A percentile compares a stretch with the other conserved stretches of the same genome.
phyloP scores from a whole-genome alignment of 2,329 filamentous ascomycete genomes.

The Ophiostoma australiae region DNA sequence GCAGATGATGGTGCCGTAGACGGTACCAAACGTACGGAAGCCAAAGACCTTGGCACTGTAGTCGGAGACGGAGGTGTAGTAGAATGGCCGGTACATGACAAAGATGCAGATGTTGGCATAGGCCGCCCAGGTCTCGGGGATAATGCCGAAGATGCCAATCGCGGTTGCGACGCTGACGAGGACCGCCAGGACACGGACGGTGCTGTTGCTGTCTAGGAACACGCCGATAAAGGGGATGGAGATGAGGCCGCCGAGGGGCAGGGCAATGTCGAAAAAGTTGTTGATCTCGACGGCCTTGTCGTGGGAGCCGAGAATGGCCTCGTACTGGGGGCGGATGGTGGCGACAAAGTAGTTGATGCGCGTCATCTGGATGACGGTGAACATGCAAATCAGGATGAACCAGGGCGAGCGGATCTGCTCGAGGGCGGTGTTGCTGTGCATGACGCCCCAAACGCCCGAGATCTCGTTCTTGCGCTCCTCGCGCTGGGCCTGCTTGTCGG shows the following conservation, averaged over 20 bases:
- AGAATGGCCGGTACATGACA: slow-evolving; percentile 79
- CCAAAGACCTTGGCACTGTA: slow-evolving; percentile 90
- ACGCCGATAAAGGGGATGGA: slow-evolving; percentile 81
- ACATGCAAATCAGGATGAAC: slow-evolving; percentile 78
- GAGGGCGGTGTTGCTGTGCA: slow-evolving; percentile 66
- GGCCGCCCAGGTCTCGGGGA: slow-evolving; percentile 64
- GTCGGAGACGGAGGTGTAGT: slow-evolving; percentile 87
- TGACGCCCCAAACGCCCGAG: slow-evolving; percentile 79
- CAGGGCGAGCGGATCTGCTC: slow-evolving; percentile 75
- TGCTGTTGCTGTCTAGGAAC: slow-evolving; percentile 71
- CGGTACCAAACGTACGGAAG: slow-evolving; percentile 84
- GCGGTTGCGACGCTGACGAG: slow-evolving; percentile 67
- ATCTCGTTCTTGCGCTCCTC: slow-evolving; percentile 66
- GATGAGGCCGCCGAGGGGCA: slow-evolving; percentile 78
- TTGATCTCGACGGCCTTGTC: slow-evolving; percentile 65
- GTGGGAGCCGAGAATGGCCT: slow-evolving; percentile 62
- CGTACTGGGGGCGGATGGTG: slow-evolving; percentile 77
- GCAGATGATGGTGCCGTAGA: slow-evolving; percentile 90
- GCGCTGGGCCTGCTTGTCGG: slow-evolving; percentile 57
- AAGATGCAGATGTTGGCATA: slow-evolving; percentile 76
- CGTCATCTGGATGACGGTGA: slow-evolving; percentile 72
- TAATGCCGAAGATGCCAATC: slow-evolving; percentile 71
- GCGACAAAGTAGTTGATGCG: slow-evolving; percentile 92
- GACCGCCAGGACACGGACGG: slow-evolving; percentile 61
- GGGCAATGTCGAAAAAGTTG: slow-evolving; percentile 71